phyloP scores from a whole-genome alignment of 1,284 basidiomycete species.

The Trichosporon sp. region DNA sequence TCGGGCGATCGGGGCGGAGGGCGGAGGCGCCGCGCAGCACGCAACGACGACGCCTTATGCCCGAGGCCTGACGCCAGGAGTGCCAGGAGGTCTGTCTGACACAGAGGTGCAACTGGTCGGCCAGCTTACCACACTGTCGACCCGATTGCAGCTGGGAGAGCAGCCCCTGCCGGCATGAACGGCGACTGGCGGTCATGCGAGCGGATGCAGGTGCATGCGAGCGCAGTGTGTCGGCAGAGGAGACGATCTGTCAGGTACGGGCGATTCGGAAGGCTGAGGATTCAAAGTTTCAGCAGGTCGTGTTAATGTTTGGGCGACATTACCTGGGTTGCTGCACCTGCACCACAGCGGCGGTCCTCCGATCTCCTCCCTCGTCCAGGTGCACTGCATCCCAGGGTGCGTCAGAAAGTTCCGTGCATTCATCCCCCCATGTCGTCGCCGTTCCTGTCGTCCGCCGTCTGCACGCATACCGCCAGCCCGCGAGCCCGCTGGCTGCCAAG shows the following conservation, averaged over 20 bases:
- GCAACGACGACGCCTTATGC: neutral
- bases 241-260: neutral
- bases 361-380: too few species aligned
- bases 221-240: too few species aligned
- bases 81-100: neutral
- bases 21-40: neutral
- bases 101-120: neutral
- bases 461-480: neutral
- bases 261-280: neutral
- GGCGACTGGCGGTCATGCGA: neutral
- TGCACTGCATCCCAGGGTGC: neutral
- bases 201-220: neutral
- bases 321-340: too few species aligned
- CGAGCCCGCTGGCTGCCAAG: neutral
- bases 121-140: neutral
- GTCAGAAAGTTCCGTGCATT: neutral
- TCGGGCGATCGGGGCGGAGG: neutral
- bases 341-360: too few species aligned
- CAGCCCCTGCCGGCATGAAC: neutral
- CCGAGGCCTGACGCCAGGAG: too few species aligned
- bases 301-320: neutral
- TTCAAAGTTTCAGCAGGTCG: neutral
- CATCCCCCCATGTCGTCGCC: too few species aligned
- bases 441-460: neutral
- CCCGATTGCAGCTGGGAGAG: neutral